Evolutionary conservation across 192 early-diverging fungal species (phyloP).

Genomic region (Rhizoclosmatium globosum): DNA sequence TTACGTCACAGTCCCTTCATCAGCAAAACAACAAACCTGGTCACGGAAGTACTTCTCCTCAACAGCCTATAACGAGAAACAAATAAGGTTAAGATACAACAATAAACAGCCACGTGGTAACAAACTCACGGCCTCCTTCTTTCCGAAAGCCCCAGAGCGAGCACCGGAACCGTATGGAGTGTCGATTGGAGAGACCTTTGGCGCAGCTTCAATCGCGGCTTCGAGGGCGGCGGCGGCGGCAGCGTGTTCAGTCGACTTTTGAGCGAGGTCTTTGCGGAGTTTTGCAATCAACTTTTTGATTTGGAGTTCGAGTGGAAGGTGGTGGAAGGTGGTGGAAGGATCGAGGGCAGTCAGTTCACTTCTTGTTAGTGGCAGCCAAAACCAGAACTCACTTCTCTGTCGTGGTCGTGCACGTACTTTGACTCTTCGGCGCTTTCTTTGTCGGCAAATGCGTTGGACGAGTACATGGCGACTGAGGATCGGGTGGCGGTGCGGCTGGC

Average conservation of each 20-base stretch:
- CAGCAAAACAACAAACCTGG: background rate
- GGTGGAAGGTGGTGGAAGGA: background rate
- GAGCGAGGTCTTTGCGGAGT: conserved; percentile 24
- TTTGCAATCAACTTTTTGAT: conserved; percentile 17
- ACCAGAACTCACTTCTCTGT: conserved; percentile 18
- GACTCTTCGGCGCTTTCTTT: conserved; percentile 20
- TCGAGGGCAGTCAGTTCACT: background rate
- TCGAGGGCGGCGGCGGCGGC: conserved; percentile 34
- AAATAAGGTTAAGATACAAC: background rate
- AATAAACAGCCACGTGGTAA: background rate
- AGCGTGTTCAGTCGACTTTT: conserved; percentile 27
- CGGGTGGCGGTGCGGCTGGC: background rate
- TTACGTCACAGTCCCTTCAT: no score
- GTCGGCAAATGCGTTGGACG: conserved; percentile 15
- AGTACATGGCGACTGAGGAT: conserved; percentile 12
- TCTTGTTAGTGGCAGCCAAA: background rate
- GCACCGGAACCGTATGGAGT: background rate
- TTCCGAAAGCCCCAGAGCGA: background rate
- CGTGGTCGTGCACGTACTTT: conserved; percentile 36
- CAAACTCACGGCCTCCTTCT: conserved; percentile 21
- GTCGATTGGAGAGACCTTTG: conserved; percentile 30
- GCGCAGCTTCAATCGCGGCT: conserved; percentile 30
- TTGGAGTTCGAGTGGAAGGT: background rate
- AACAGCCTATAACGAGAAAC: conserved; percentile 15
- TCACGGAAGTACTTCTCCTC: conserved; percentile 36